Evolutionary conservation across 164 flowering plant species (phyloP), one percentile per base, ranked within the genome.

Genomic region (Liquidambar formosana): DNA sequence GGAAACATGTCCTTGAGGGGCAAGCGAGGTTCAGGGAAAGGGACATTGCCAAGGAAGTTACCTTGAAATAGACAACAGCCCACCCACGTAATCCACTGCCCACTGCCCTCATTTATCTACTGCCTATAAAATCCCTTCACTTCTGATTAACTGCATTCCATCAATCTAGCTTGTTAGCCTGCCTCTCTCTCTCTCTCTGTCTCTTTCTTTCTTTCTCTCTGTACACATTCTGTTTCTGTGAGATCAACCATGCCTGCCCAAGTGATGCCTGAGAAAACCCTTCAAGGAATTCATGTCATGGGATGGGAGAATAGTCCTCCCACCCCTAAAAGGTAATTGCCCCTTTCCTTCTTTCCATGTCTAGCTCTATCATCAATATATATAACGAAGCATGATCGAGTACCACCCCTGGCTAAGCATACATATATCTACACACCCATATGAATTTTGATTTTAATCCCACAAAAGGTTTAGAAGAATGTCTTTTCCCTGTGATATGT

Each of bases 241-340:
- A 6, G 25, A 38, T 66, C 27, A 9, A 58, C 38, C 64, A 83
- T 83, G 89, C 73, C 79, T 62, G 84, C 75, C 62, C 75, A 71
- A 68, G 77, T 82, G 53, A 77, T 82, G 64, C 45, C 77, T 2
- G 88, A 85, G 60, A 71, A 65, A 53, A 19, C 78, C 65, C 77
- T 69, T 69, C 86, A 77, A 56, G 77, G 73, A 61, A 54, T 74
- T 48, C 75, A 70, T 47, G 76, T 71, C 51, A 19, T 63, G 51
- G 74, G 65, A 51, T 63, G 77, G 53, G 85, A 79, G 26, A 71
- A 45, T 28, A 52, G 18, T 67, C 33, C 58, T 71, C 72, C 71
- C 10, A 63, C 77, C 25, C 79, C 81, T 25, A 79, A 23, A 76
- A 85, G 88, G 88, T 84, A 66, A 19, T 1, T 12, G 26, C 33